Base-by-base conservation (phyloP, 495 filamentous ascomycete genomes). In the Annulohypoxylon bovei region DNA sequence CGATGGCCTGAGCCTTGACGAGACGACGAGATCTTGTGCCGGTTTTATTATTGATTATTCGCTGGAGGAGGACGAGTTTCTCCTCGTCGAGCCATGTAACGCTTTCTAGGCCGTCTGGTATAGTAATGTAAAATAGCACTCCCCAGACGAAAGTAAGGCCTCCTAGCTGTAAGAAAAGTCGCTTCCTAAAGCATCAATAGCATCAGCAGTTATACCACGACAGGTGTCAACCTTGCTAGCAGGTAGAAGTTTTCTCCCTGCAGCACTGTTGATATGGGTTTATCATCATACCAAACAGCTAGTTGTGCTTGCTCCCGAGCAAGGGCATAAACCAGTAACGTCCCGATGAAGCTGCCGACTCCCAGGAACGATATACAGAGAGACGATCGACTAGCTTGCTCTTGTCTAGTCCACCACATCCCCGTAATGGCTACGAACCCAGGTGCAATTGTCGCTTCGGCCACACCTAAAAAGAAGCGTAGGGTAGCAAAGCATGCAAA, bases 21-120 rank as follows among this genome's bases (percentile, higher is more conserved):
- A 78, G 75, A 14, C 27, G 62, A 22, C 68, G 72, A 8, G 62
- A 72, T 47, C 79, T 75, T 6, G 71, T 78, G 0, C 79, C 77
- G n/a, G 76, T 75, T 33, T 74, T 74, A 40, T 79, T 81, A 37
- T 55, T 63, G 16, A 66, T 62, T 5, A 78, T 55, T 49, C 77
- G 59, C 32, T 75, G 68, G 5, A 80, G 22, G 5, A 77, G 75
- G 12, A 73, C 58, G 16, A 71, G 60, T 23, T 72, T 68, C 35
- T 81, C 74, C 50, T 76, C 70, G 1, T 59, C 71, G 8, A 81
- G 60, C 55, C 68, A 81, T n/a, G 56, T 62, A 4, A 76, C 76
- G 37, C 58, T 74, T 42, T 86, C 79, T 0, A 86, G 86, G 0
- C 83, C 79, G 57, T 88, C 85, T 0, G 86, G 86, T 12, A 88